phyloP scores from a whole-genome alignment of 2,329 filamentous ascomycete genomes.

The Neophaeococcomyces aloes region DNA sequence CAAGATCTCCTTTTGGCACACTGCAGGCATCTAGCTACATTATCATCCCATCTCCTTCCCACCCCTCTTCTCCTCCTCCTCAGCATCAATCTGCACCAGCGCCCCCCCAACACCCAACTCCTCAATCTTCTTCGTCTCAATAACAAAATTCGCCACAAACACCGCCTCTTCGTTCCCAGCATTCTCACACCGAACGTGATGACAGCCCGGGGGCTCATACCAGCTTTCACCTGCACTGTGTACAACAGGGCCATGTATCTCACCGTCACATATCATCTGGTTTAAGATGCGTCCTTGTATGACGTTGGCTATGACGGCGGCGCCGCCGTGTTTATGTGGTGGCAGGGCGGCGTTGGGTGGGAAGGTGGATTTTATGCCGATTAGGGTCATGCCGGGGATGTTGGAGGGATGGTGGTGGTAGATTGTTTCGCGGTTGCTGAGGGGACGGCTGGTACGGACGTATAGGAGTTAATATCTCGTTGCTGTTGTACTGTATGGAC shows the following conservation, averaged over 20 bases:
- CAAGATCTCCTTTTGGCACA: no score
- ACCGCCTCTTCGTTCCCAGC: constrained; percentile 7
- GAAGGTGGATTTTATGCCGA: constrained; percentile 31
- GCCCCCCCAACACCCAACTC: background rate
- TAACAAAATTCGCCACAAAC: constrained; percentile 10
- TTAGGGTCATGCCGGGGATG: constrained; percentile 31
- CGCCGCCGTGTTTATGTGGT: constrained; percentile 38
- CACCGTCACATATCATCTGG: constrained; percentile 41
- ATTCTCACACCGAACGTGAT: constrained; percentile 9
- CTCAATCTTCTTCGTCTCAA: constrained; percentile 13
- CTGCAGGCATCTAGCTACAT: no score
- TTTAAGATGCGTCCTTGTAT: constrained; percentile 33
- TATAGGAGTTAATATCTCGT: no score
- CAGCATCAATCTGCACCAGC: no score
- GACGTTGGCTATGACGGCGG: constrained; percentile 33
- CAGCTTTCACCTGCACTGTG: constrained; percentile 7
- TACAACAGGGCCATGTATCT: constrained; percentile 19
- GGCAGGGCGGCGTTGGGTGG: constrained; percentile 33
- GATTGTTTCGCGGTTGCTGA: constrained; percentile 22
- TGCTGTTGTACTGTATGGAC: background rate
- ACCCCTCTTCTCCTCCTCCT: no score
- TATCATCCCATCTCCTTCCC: no score
- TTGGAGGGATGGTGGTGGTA: constrained; percentile 31
- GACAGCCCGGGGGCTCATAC: constrained; percentile 11
- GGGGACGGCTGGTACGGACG: constrained; percentile 22